Evolutionary conservation across 2,329 filamentous ascomycete species (phyloP).

Genomic region (Pyrenophora teres): DNA sequence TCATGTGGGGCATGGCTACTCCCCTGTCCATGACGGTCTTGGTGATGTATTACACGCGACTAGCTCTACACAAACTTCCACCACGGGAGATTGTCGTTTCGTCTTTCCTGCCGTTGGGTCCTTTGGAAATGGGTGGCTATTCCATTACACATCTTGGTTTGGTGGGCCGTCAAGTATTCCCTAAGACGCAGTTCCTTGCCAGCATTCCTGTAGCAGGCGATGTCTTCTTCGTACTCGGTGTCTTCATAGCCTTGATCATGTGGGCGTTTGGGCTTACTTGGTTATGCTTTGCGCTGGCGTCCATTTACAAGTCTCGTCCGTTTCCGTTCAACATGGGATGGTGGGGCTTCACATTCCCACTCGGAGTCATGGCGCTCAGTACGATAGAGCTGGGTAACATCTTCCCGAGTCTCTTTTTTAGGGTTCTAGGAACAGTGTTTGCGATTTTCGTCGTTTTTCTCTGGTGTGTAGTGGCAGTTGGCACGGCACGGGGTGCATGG

Average conservation of each 20-base stretch:
- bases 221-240: constrained; percentile 61
- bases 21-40: constrained; percentile 66
- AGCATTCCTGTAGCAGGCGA: constrained; percentile 51
- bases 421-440: constrained; percentile 61
- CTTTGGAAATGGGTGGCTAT: constrained; percentile 69
- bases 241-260: constrained; percentile 59
- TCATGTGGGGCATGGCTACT: constrained; percentile 70
- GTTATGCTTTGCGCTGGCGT: constrained; percentile 59
- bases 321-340: constrained; percentile 68
- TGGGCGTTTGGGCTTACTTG: constrained; percentile 62
- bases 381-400: constrained; percentile 57
- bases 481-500: constrained; percentile 56
- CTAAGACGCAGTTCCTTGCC: constrained; percentile 45
- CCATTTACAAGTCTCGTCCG: constrained; percentile 49
- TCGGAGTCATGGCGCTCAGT: constrained; percentile 61
- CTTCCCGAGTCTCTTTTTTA: constrained; percentile 61
- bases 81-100: constrained; percentile 70
- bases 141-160: constrained; percentile 59
- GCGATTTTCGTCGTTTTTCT: constrained; percentile 57
- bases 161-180: constrained; percentile 51
- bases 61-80: constrained; percentile 69
- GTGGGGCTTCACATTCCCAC: constrained; percentile 66
- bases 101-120: constrained; percentile 69
- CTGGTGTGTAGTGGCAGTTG: constrained; percentile 60
- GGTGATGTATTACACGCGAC: constrained; percentile 70